A percentile compares a stretch with the other conserved stretches of the same genome.
Conservation (phyloP, 2,329 filamentous ascomycete genomes). For the Coleophoma crateriformis region DNA sequence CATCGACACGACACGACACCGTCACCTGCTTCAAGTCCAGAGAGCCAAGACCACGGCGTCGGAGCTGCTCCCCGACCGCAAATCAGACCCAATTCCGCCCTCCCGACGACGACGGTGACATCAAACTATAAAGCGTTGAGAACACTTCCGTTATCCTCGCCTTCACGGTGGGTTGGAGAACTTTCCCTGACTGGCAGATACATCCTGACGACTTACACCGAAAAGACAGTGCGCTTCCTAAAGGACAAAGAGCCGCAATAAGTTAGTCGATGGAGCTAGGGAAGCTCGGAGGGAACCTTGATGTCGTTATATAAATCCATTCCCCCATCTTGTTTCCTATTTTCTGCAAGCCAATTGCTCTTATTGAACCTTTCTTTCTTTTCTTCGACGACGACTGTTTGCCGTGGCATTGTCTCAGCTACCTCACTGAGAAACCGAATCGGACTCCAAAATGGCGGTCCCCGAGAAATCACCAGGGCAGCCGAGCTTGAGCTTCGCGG, state of each 20-base stretch:
- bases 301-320: not conserved
- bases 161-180: too few relatives aligned
- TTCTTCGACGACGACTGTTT: not conserved
- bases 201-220: not conserved
- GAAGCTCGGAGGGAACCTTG: not conserved
- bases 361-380: not conserved
- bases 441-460: not conserved
- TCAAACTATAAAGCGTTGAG: not conserved
- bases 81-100: not conserved
- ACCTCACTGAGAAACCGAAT: not conserved
- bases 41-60: too few relatives aligned
- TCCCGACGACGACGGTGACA: not conserved
- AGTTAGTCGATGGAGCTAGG: too few relatives aligned
- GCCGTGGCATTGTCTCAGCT: not conserved
- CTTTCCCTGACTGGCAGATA: not conserved
- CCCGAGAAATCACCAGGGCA: not conserved
- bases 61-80: not conserved
- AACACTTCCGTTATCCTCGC: too few relatives aligned
- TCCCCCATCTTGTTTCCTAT: not conserved
- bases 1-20: not conserved
- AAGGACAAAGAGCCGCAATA: too few relatives aligned
- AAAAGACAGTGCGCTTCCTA: too few relatives aligned
- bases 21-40: not conserved
- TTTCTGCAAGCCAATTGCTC: not conserved
- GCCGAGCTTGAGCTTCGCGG: not conserved